A percentile compares a stretch with the other conserved stretches of the same genome.
Evolutionary conservation across 1,139 yeast species (phyloP).

Genomic region (Blastobotrys proliferans): DNA sequence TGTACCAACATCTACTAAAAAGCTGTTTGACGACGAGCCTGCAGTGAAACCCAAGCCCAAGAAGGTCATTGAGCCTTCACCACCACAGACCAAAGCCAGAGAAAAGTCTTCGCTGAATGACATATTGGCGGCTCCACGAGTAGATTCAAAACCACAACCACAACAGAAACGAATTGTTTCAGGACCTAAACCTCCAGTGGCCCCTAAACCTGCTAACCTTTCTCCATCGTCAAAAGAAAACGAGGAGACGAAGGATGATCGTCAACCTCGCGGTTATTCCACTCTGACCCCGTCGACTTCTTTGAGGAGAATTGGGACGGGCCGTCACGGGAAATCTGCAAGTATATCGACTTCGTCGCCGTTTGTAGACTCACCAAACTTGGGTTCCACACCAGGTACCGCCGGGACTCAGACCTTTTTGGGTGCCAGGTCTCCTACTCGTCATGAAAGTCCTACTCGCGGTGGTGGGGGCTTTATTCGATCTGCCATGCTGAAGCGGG

Average conservation of each 20-base stretch:
- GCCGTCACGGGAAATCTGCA: neutral
- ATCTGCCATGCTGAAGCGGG: slow-evolving; percentile 31
- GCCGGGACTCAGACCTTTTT: neutral
- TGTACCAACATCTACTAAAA: too few species aligned
- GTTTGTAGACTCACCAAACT: neutral
- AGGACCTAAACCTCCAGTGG: slow-evolving; percentile 16
- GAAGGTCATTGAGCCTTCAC: too few species aligned
- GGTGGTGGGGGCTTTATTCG: slow-evolving; percentile 33
- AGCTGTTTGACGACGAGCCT: too few species aligned
- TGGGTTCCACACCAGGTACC: neutral
- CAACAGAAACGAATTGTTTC: slow-evolving; percentile 9
- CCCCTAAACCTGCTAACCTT: slow-evolving; percentile 18
- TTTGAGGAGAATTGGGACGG: neutral
- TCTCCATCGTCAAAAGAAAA: slow-evolving; percentile 11
- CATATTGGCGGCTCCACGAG: too few species aligned
- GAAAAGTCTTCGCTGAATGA: too few species aligned
- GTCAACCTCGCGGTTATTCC: neutral
- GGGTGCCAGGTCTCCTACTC: slow-evolving; percentile 22
- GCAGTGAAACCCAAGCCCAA: too few species aligned
- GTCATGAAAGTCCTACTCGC: slow-evolving; percentile 19
- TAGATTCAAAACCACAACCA: too few species aligned
- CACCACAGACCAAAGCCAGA: too few species aligned
- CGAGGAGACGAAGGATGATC: slow-evolving; percentile 6
- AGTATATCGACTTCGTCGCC: neutral
- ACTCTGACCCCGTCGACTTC: neutral